Evolutionary conservation across 805 yeast species (phyloP), one percentile per base, ranked within the genome.

Genomic region (Yarrowia sp.): DNA sequence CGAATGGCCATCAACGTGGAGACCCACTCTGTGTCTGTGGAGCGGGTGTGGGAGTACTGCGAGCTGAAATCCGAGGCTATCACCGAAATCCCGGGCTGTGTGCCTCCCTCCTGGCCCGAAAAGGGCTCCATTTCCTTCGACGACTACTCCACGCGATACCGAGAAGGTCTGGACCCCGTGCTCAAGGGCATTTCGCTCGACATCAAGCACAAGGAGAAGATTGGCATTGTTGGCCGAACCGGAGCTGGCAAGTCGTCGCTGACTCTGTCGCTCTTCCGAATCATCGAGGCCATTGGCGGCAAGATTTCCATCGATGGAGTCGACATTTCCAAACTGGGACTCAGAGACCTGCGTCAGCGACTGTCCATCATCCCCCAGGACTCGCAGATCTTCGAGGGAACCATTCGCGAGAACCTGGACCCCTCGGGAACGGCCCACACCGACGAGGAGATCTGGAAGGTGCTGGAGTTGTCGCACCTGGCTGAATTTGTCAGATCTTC

Each of bases 1-100:
- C 84, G 96, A 81, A 89, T 90, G 92, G 87, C 96, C 7, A 97
- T 92, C 65, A 97, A 91, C 73, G 92, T 92, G 56, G 98, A 93
- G 77, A 90, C 97, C 6, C 91, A 90, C 76, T 91, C 92, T 78
- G 97, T 93, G 40, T 88, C 95, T 10, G 95, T 92, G 44, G 97
- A 93, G 79, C 86, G 56, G 17, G 71, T 71, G 14, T 71, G 78
- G 46, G 73, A 73, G 67, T 74, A 78, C 68, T 77, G 76, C 33
- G 76, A 77, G 40, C 70, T 78, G 68, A 70, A 72, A 19, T 74
- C 75, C 71, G 97, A 92, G 79, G 96, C 95, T 13, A 19, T 47
- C 9, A 47, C 55, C 9, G 66, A 61, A 36, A 61, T 61, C 19
- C 88, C 90, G 0, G 86, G 82, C 66, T 76, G 86, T 24, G 80